Base-by-base conservation (phyloP, 768 basidiomycete genomes). In the Amanita muscaria region DNA sequence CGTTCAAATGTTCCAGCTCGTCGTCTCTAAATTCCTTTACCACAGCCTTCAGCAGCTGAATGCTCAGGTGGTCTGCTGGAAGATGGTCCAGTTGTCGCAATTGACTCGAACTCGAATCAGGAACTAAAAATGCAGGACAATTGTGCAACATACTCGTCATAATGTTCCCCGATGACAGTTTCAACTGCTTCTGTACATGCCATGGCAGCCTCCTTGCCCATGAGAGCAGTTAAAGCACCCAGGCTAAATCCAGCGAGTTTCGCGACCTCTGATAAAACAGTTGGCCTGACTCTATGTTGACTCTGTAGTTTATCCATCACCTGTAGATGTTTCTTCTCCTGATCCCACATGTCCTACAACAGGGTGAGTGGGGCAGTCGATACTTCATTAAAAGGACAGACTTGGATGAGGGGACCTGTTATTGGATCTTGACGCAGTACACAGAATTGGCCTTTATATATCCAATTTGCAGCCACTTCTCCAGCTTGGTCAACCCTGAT, bases 121-220 rank as follows among this genome's bases (percentile, higher is more conserved):
- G 27, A 29, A 29, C 27, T 46, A 44, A 44, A 50, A 15, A 34
- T 40, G 11, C 14, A 49, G 19, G 8, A 18, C 40, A 25, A 38
- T 2, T 18, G 7, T 29, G n/a, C 44, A 29, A 74, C 88, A 58
- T 59, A 94, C 93, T 96, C 91, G 60, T 97, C 89, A 56, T 98
- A 98, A 63, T 98, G 93, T 62, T 98, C 93, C 31, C 93, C 93
- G 42, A 98, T 98, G 45, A 90, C 90, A 0, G 93, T 96, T 62
- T 98, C 93, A 15, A 98, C 92, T 0, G 93, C 93, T 61, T 98
- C 93, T 0, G 93, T 98, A 56, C 93, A 97, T 5, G 93, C 93
- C 93, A 98, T 98, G 1, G 93, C 91, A 10, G 92, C 90, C 53
- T 96, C 85, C 57, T 80, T 85, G 29, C 93, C 87, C 76, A 94